Evolutionary conservation across 139 green algal genomes (phyloP).

Genomic region (Volvox africanus): DNA sequence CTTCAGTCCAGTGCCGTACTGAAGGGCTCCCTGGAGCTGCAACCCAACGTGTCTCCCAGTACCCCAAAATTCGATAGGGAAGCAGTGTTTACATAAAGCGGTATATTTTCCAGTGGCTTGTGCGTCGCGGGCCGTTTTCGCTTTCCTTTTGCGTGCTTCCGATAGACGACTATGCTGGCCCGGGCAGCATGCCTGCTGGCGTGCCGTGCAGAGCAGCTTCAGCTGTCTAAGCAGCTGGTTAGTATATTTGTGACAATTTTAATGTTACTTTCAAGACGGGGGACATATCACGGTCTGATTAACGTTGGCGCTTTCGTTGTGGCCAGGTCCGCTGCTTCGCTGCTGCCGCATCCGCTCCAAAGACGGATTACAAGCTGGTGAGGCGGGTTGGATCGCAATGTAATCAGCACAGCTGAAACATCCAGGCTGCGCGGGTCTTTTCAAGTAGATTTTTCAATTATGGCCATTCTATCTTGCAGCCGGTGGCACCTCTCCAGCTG

Average conservation of each 20-base stretch:
- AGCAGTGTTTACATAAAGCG: not conserved
- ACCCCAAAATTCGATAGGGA: no score
- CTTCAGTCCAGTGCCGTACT: not conserved
- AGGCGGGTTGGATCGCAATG: not conserved
- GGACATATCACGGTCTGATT: slow-evolving; percentile 8
- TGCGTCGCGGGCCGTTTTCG: not conserved
- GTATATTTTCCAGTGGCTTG: not conserved
- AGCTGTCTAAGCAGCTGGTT: slow-evolving; percentile 45
- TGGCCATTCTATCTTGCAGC: slow-evolving; percentile 49
- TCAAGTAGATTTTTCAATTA: not conserved
- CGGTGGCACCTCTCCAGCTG: slow-evolving; percentile 62
- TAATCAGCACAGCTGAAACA: not conserved
- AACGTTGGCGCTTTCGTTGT: slow-evolving; percentile 2
- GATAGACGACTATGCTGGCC: slow-evolving; percentile 52
- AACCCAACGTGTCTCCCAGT: not conserved
- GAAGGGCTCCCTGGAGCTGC: not conserved
- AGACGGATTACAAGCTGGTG: slow-evolving; percentile 59
- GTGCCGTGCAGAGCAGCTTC: slow-evolving; percentile 34
- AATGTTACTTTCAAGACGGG: not conserved
- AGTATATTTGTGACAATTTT: not conserved
- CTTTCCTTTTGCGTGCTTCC: not conserved
- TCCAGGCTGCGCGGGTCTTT: not conserved
- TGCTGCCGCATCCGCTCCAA: slow-evolving; percentile 45
- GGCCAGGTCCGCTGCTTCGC: slow-evolving; percentile 33
- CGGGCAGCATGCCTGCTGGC: slow-evolving; percentile 52